A percentile compares a stretch with the other conserved stretches of the same genome.
Conservation (phyloP, 208 protist genomes). For the Borovskyia barvae region DNA sequence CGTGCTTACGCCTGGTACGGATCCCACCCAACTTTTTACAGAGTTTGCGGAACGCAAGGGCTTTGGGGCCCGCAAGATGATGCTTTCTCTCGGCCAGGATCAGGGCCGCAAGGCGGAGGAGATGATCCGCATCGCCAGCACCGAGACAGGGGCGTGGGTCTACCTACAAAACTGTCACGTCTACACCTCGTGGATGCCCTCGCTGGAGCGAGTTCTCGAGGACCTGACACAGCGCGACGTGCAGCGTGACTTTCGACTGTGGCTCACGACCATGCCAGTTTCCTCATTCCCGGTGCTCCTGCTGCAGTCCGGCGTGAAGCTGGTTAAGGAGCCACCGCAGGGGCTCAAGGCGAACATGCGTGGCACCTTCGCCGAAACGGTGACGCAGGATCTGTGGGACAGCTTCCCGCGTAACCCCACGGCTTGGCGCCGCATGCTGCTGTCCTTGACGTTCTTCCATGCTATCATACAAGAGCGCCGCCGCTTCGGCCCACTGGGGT, state of each 20-base stretch:
- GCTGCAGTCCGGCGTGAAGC: conserved; percentile 95
- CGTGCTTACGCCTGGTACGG: conserved; percentile 92
- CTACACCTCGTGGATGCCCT: conserved; percentile 93
- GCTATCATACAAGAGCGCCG: conserved; percentile 92
- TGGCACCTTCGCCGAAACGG: conserved; percentile 70
- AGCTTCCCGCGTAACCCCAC: conserved; percentile 71
- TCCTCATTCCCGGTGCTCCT: conserved; percentile 92
- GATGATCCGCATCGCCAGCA: conserved; percentile 79
- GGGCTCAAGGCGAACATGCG: conserved; percentile 95
- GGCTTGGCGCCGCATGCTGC: conserved; percentile 94
- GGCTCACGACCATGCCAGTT: conserved; percentile 96
- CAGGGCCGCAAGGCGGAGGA: conserved; percentile 92
- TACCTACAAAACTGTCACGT: conserved; percentile 97
- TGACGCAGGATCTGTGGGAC: conserved; percentile 84
- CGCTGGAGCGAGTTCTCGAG: conserved; percentile 91
- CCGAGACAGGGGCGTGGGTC: conserved; percentile 89
- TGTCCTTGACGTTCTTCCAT: conserved; percentile 95
- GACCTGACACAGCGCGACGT: conserved; percentile 66
- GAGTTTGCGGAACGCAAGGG: conserved; percentile 93
- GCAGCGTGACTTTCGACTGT: conserved; percentile 94
- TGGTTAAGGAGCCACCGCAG: conserved; percentile 97
- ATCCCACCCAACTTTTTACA: conserved; percentile 92
- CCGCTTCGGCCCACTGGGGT: conserved; percentile 94
- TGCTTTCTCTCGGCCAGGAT: conserved; percentile 95
- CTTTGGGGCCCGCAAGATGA: conserved; percentile 85